Evolutionary conservation across 176 grass and related monocot genomes (phyloP).

Genomic region (Neostapfia colusana): DNA sequence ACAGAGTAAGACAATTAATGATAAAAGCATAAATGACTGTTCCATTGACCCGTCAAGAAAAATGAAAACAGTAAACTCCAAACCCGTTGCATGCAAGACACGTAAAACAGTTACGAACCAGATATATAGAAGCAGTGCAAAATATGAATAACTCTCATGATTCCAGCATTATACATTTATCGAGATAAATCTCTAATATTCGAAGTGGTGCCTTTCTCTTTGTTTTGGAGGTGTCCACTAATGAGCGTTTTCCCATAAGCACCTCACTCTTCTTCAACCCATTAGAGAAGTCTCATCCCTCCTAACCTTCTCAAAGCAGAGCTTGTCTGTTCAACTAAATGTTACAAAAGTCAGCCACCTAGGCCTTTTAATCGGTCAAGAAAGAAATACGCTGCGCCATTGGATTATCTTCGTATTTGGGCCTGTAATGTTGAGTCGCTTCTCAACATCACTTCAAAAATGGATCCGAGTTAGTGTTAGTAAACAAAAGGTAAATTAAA

Average conservation of each 20-base stretch:
- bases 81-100: neutral
- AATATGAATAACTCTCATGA: neutral
- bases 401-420: no score
- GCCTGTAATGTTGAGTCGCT: no score
- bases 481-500: no score
- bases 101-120: neutral
- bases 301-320: no score
- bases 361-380: no score
- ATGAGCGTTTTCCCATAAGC: neutral
- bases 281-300: neutral
- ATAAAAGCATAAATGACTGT: neutral
- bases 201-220: neutral
- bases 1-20: neutral
- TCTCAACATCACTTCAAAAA: no score
- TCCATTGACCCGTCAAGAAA: slow-evolving; percentile 14
- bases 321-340: no score
- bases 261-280: no score
- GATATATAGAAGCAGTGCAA: neutral
- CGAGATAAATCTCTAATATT: neutral
- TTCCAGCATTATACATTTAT: neutral
- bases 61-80: neutral
- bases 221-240: neutral
- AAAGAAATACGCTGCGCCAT: no score
- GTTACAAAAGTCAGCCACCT: no score
- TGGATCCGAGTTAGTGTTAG: no score